Conservation (phyloP, 495 filamentous ascomycete species). For the Aspergillus nidulans region DNA sequence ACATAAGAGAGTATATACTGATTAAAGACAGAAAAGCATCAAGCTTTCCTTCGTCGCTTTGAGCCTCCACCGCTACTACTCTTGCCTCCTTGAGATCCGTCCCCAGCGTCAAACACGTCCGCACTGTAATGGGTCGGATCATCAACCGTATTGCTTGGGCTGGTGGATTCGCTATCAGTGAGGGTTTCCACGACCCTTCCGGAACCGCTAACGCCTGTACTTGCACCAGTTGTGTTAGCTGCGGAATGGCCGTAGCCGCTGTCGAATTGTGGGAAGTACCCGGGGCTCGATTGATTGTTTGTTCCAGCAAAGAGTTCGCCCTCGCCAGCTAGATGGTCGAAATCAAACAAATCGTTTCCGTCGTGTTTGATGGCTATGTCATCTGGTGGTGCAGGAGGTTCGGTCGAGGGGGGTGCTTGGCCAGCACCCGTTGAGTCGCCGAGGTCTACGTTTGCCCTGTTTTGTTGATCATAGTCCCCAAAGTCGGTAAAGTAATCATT, state of each 20-base stretch:
- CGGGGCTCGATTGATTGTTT: constrained; percentile 21
- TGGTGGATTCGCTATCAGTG: constrained; percentile 46
- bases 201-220: constrained; percentile 12
- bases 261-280: constrained; percentile 31
- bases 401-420: constrained; percentile 8
- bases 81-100: constrained; percentile 17
- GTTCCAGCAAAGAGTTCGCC: constrained; percentile 35
- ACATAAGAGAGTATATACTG: background rate
- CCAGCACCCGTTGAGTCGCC: constrained; percentile 14
- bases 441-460: constrained; percentile 25
- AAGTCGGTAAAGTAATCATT: constrained; percentile 55
- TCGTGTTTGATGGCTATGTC: constrained; percentile 22
- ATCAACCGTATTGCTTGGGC: constrained; percentile 35
- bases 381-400: constrained; percentile 13
- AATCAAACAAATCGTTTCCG: constrained; percentile 38
- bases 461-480: constrained; percentile 26
- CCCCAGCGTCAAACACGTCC: constrained; percentile 1
- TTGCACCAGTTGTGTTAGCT: background rate
- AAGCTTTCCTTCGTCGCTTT: constrained; percentile 38
- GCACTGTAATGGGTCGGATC: constrained; percentile 18
- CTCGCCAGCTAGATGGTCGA: constrained; percentile 37
- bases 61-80: constrained; percentile 28
- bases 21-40: constrained; percentile 13
- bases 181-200: constrained; percentile 41
- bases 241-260: constrained; percentile 23